Evolutionary conservation across 2,329 filamentous ascomycete species (phyloP).

Genomic region (Aspergillus latus): DNA sequence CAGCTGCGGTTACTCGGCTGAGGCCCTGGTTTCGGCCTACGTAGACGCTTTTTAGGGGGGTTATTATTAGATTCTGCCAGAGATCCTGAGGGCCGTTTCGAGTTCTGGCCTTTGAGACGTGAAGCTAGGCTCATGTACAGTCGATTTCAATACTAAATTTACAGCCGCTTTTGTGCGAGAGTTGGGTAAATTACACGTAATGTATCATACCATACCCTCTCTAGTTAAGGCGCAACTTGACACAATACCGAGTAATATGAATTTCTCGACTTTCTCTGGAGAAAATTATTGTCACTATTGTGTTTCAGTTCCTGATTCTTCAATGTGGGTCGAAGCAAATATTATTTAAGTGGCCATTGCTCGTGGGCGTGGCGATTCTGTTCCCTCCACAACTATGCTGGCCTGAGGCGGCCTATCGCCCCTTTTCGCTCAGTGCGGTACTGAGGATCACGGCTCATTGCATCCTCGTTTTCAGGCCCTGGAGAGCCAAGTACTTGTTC

Average conservation of each 20-base stretch:
- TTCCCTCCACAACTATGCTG: neutral
- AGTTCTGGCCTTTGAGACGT: neutral
- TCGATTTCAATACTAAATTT: neutral
- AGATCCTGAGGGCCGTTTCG: conserved; percentile 3
- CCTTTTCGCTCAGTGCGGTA: neutral
- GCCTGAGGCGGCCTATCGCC: neutral
- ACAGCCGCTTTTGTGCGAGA: neutral
- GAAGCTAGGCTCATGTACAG: neutral
- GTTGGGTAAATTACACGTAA: neutral
- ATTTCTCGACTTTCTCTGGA: neutral
- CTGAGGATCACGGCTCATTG: neutral
- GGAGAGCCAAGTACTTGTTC: neutral
- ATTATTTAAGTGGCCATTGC: neutral
- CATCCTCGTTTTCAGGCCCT: conserved; percentile 1
- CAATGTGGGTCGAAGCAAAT: conserved; percentile 5
- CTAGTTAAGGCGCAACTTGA: too few species aligned
- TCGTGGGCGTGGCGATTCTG: conserved; percentile 7
- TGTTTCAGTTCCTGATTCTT: conserved; percentile 10
- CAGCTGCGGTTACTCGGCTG: conserved; percentile 4
- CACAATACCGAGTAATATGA: too few species aligned
- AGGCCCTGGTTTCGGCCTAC: conserved; percentile 3
- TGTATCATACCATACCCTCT: neutral
- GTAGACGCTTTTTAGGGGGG: neutral
- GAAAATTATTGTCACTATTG: neutral
- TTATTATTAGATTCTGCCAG: conserved; percentile 8